Evolutionary conservation across 805 yeast genomes (phyloP).

Genomic region (Metschnikowia peoriensis): DNA sequence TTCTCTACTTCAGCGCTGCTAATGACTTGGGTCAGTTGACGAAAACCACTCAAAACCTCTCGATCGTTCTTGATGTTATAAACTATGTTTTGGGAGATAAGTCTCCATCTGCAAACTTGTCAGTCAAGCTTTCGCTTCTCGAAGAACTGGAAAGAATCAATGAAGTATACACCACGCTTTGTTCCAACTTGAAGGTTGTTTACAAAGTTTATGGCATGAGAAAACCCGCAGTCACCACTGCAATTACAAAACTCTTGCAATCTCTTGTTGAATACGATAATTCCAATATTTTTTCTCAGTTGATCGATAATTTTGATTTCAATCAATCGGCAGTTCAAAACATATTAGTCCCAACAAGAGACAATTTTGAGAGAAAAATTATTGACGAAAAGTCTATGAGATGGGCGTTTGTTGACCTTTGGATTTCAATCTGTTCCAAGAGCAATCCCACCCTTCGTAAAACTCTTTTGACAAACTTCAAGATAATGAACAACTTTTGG

Average conservation of each 20-base stretch:
- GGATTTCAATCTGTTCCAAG: slow-evolving; percentile 48
- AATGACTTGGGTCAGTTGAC: slow-evolving; percentile 55
- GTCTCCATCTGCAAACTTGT: slow-evolving; percentile 12
- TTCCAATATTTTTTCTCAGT: slow-evolving; percentile 52
- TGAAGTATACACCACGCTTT: slow-evolving; percentile 49
- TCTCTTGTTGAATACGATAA: slow-evolving; percentile 49
- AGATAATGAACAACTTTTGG: slow-evolving; percentile 65
- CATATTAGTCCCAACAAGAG: slow-evolving; percentile 47
- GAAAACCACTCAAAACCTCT: slow-evolving; percentile 30
- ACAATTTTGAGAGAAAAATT: slow-evolving; percentile 39
- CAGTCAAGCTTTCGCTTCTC: slow-evolving; percentile 13
- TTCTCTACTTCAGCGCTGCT: slow-evolving; percentile 43
- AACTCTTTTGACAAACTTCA: slow-evolving; percentile 57
- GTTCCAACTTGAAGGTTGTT: slow-evolving; percentile 55
- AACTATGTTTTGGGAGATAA: slow-evolving; percentile 19
- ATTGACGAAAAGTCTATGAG: slow-evolving; percentile 48
- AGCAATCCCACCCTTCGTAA: slow-evolving; percentile 57
- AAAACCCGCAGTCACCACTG: slow-evolving; percentile 59
- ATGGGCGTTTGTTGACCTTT: slow-evolving; percentile 56
- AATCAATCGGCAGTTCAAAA: slow-evolving; percentile 60
- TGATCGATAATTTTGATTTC: slow-evolving; percentile 68
- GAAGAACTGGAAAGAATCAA: slow-evolving; percentile 22
- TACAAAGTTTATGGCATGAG: slow-evolving; percentile 63
- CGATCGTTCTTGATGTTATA: slow-evolving; percentile 35
- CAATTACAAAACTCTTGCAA: slow-evolving; percentile 56